These are phyloP conservation scores for Hericium rajendrae DNA, from an alignment of 768 basidiomycete species.

Conservation along the genomic window DNA sequence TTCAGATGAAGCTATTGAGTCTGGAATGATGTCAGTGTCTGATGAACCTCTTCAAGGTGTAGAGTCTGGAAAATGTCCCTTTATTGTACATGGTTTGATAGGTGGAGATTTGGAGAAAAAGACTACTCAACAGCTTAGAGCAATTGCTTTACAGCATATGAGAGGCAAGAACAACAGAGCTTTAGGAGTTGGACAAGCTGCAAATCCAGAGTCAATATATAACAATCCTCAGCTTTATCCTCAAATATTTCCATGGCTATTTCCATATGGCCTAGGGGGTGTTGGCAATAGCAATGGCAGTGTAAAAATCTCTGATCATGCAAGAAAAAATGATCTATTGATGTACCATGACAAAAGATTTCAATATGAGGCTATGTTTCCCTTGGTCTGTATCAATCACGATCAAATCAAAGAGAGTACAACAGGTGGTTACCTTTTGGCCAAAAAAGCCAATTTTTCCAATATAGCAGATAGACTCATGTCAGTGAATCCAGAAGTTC, in stretches of 20 bases:
- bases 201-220: slow-evolving; percentile 6
- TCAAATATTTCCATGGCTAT: slow-evolving; percentile 12
- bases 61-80: neutral
- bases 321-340: slow-evolving; percentile 3
- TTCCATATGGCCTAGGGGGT: slow-evolving; percentile 11
- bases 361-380: slow-evolving; percentile 11
- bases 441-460: slow-evolving; percentile 2
- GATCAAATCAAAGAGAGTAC: slow-evolving; percentile 12
- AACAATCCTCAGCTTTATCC: slow-evolving; percentile 11
- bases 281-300: neutral
- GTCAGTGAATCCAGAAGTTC: neutral
- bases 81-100: slow-evolving; percentile 5
- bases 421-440: slow-evolving; percentile 9
- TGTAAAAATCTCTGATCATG: neutral
- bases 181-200: neutral
- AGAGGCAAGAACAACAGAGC: neutral
- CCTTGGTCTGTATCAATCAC: slow-evolving; percentile 15
- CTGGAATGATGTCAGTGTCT: neutral
- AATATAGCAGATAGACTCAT: slow-evolving; percentile 4
- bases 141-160: slow-evolving; percentile 5
- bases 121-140: neutral
- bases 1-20: neutral
- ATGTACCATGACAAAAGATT: slow-evolving; percentile 16
- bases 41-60: neutral
- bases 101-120: neutral